A percentile compares a stretch with the other conserved stretches of the same genome.
phyloP scores from a whole-genome alignment of 2,329 filamentous ascomycete genomes.

The Ceratocystis ficicola region DNA sequence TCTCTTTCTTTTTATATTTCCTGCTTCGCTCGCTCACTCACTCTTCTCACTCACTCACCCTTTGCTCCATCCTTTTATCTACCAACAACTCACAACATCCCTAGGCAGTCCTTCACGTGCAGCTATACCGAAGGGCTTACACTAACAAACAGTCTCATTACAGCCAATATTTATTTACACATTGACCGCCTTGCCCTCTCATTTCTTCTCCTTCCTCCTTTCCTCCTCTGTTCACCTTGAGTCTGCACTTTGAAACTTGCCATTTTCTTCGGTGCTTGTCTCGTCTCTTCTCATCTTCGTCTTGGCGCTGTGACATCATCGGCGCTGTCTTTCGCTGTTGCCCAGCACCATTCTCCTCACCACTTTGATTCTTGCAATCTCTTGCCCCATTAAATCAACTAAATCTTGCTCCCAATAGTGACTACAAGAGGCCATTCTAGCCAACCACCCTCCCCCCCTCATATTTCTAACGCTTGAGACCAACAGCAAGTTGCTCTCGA shows the following conservation, averaged over 20 bases:
- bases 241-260: slow-evolving; percentile 21
- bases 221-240: slow-evolving; percentile 21
- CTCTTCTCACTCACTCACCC: too few relatives aligned
- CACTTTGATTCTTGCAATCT: not conserved
- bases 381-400: not conserved
- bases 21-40: too few relatives aligned
- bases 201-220: slow-evolving; percentile 20
- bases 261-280: slow-evolving; percentile 1
- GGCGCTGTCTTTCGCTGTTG: not conserved
- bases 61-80: not conserved
- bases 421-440: too few relatives aligned
- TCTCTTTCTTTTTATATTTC: slow-evolving; percentile 5
- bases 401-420: too few relatives aligned
- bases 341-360: not conserved
- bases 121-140: not conserved
- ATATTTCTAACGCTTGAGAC: too few relatives aligned
- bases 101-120: not conserved
- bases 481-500: too few relatives aligned
- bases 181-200: slow-evolving; percentile 23
- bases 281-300: slow-evolving; percentile 11
- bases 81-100: not conserved
- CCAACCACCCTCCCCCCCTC: too few relatives aligned
- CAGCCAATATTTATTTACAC: not conserved
- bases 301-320: slow-evolving; percentile 17
- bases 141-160: not conserved